These are phyloP conservation scores for Hypoxylon sp. DNA, from an alignment of 2,329 filamentous ascomycete genomes.

Conservation along the genomic window DNA sequence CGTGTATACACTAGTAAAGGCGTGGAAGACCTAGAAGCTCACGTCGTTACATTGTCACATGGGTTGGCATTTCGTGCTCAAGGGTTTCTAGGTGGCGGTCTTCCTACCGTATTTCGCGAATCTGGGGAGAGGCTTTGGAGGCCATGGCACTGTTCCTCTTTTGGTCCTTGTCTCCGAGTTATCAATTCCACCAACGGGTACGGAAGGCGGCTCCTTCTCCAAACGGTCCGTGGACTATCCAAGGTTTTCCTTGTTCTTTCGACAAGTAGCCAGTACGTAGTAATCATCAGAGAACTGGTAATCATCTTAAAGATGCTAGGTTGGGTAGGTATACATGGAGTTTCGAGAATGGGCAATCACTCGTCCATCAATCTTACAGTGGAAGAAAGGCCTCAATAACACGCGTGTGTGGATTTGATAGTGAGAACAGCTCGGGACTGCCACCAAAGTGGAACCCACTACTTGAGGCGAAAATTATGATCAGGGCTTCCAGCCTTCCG, in stretches of 20 bases:
- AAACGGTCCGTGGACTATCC: slow-evolving; percentile 44
- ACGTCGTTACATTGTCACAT: slow-evolving; percentile 43
- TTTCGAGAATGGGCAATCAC: slow-evolving; percentile 9
- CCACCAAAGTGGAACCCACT: slow-evolving; percentile 12
- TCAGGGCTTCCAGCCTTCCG: slow-evolving; percentile 31
- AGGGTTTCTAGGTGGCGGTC: slow-evolving; percentile 28
- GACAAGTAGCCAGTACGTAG: slow-evolving; percentile 22
- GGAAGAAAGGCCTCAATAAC: background rate
- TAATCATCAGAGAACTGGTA: slow-evolving; percentile 27
- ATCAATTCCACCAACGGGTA: slow-evolving; percentile 47
- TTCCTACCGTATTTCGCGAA: slow-evolving; percentile 47
- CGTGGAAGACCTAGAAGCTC: slow-evolving; percentile 30
- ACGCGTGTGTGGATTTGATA: background rate
- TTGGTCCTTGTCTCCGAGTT: slow-evolving; percentile 50
- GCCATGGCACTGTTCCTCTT: slow-evolving; percentile 47
- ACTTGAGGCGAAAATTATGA: slow-evolving; percentile 17
- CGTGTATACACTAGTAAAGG: background rate
- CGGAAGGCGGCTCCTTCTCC: slow-evolving; percentile 46
- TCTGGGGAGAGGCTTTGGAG: slow-evolving; percentile 49
- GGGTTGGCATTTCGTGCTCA: slow-evolving; percentile 29
- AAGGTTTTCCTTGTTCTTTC: slow-evolving; percentile 22
- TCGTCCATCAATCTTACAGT: slow-evolving; percentile 7
- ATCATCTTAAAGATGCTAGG: slow-evolving; percentile 25
- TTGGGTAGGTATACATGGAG: background rate
- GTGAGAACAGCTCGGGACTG: slow-evolving; percentile 11